Base-by-base conservation (phyloP, 1,139 yeast species). In the Pichia sp. region DNA sequence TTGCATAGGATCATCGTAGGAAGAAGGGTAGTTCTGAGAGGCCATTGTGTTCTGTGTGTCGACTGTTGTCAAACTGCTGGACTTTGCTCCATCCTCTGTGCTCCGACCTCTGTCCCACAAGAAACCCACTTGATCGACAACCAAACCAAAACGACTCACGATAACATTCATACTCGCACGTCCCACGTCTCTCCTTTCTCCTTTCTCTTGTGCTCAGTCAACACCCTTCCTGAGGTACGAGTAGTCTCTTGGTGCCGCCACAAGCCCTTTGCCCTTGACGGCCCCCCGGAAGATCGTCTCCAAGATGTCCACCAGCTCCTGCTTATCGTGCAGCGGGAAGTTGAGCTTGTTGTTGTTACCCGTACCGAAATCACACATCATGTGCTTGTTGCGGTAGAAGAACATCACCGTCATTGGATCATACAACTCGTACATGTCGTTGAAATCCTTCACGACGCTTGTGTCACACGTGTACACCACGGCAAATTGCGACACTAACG, bases 311-410 rank as follows among this genome's bases (percentile, higher is more conserved):
- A 91, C 85, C 68, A 91, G 62, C 52, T 88, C 97, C 60, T 91
- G 96, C 50, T 83, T 81, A 57, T 85, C 88, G 36, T 77, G 79
- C 27, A 91, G 67, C 6, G 68, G 66, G 63, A 91, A 91, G 57
- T 88, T 88, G 65, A 91, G 67, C 67, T 91, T 91, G 67, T 93
- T 91, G 63, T 93, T 91, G 59, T 91, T 87, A 32, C 99, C 99
- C 0, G 98, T 91, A 3, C 98, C 98, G 62, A 88, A 88, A 66
- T 91, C 98, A 64, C 96, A 86, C 87, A 89, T 78, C 95, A 93
- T 89, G 61, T 91, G 98, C 60, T 88, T 89, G 64, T 91, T 91
- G 41, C 95, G 69, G 64, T 76, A 87, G 61, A 91, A 91, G 59
- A 91, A 89, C 97, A 91, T 91, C 42, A 91, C 70, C 37, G 95